These are phyloP conservation scores for Tricholoma matsutake DNA, from an alignment of 768 basidiomycete genomes.

Conservation along the genomic window DNA sequence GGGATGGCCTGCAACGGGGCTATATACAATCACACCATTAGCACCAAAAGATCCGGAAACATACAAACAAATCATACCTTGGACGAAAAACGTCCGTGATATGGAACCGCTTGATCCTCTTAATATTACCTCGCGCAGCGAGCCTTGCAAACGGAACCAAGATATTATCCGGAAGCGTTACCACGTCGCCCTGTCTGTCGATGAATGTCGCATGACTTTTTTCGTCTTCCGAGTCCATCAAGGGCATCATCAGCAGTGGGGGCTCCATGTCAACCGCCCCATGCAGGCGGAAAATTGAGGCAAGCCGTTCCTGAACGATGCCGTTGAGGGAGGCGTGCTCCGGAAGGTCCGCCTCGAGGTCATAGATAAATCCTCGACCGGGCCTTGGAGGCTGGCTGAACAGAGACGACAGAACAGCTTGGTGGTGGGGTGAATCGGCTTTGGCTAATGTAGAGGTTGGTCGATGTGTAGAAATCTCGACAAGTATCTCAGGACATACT, in stretches of 20 bases:
- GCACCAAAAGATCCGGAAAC: background rate
- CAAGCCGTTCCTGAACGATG: constrained; percentile 73
- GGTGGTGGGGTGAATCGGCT: constrained; percentile 77
- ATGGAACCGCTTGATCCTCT: constrained; percentile 81
- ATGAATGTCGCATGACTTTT: constrained; percentile 69
- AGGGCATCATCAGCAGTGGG: constrained; percentile 79
- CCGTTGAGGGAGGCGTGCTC: constrained; percentile 71
- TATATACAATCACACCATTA: constrained; percentile 23
- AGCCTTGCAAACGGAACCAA: constrained; percentile 78
- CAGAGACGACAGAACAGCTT: constrained; percentile 71
- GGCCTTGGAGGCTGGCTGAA: constrained; percentile 72
- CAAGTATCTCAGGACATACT: constrained; percentile 38
- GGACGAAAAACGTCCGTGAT: constrained; percentile 71
- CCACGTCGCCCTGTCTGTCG: constrained; percentile 76
- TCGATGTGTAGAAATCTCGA: background rate
- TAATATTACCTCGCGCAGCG: constrained; percentile 63
- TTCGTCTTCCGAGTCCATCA: constrained; percentile 59
- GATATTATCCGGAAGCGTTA: constrained; percentile 68
- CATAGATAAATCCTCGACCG: constrained; percentile 70
- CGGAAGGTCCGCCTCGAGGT: constrained; percentile 61
- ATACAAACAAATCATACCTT: constrained; percentile 41
- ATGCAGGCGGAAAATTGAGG: constrained; percentile 79
- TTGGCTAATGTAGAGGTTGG: constrained; percentile 46
- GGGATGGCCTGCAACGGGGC: constrained; percentile 70
- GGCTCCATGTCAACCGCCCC: constrained; percentile 89